Percentiles rank a stretch among this genome's conserved stretches.
phyloP scores from a whole-genome alignment of 345 rosid species.

The Eutrema japonicum region DNA sequence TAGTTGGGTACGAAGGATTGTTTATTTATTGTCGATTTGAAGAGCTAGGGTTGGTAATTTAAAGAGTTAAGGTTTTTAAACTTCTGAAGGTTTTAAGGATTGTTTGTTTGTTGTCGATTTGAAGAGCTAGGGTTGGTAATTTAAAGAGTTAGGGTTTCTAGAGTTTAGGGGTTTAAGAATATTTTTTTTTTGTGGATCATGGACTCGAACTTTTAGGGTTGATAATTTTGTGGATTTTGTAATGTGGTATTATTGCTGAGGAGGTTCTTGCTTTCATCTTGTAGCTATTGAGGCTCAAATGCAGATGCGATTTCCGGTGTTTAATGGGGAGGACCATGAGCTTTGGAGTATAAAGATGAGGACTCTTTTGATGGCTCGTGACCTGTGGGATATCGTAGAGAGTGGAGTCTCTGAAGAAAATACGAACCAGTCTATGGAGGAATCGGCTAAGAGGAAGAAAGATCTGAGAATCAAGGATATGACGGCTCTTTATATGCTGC shows the following conservation, averaged over 20 bases:
- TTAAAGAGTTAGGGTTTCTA: neutral
- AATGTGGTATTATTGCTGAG: neutral
- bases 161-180: neutral
- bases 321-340: conserved; percentile 8
- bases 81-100: too few relatives aligned
- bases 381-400: neutral
- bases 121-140: too few relatives aligned
- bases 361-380: conserved; percentile 19
- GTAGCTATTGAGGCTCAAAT: neutral
- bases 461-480: conserved; percentile 1
- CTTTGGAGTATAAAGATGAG: conserved; percentile 12
- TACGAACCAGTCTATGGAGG: neutral
- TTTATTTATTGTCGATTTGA: neutral
- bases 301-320: neutral
- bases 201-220: neutral
- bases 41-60: neutral
- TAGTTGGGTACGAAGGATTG: neutral
- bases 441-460: neutral
- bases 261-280: neutral
- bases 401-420: conserved; percentile 12
- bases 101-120: too few relatives aligned
- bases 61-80: too few relatives aligned
- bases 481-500: conserved; percentile 26
- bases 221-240: neutral
- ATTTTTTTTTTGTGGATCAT: neutral